phyloP scores from a whole-genome alignment of 2,329 filamentous ascomycete genomes.

The Aspergillus japonicus region DNA sequence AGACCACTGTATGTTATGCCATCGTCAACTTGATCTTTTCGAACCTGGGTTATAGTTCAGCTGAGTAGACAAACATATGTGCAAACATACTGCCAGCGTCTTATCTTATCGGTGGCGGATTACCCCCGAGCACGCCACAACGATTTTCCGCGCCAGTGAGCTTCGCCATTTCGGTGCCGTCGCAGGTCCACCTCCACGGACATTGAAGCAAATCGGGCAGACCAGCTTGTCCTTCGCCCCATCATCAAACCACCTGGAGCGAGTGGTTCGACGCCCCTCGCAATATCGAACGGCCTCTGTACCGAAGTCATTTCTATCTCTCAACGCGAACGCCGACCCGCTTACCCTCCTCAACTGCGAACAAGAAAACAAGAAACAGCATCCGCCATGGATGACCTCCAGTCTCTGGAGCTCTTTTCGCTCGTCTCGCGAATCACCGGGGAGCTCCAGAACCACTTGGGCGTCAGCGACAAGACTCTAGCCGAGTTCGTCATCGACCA shows the following conservation, averaged over 20 bases:
- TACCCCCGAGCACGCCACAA: conserved; percentile 27
- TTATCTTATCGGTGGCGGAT: conserved; percentile 38
- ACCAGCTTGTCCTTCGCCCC: not conserved
- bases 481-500: conserved; percentile 95
- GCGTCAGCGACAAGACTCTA: conserved; percentile 88
- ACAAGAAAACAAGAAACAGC: conserved; percentile 5
- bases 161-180: conserved; percentile 7
- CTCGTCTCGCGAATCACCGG: conserved; percentile 93
- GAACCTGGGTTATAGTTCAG: too few species aligned
- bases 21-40: too few species aligned
- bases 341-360: not conserved
- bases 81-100: not conserved
- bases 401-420: conserved; percentile 87
- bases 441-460: conserved; percentile 90
- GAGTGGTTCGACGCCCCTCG: conserved; percentile 25
- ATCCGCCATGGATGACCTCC: conserved; percentile 76
- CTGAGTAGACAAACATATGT: too few species aligned
- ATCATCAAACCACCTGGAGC: conserved; percentile 1
- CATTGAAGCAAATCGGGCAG: not conserved
- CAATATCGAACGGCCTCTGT: not conserved
- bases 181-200: not conserved
- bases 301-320: not conserved
- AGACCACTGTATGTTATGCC: too few species aligned
- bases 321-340: not conserved
- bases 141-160: conserved; percentile 36